Evolutionary conservation across 208 protist species (phyloP), one percentile per base, ranked within the genome.

Genomic region (Borovskyia barvae): DNA sequence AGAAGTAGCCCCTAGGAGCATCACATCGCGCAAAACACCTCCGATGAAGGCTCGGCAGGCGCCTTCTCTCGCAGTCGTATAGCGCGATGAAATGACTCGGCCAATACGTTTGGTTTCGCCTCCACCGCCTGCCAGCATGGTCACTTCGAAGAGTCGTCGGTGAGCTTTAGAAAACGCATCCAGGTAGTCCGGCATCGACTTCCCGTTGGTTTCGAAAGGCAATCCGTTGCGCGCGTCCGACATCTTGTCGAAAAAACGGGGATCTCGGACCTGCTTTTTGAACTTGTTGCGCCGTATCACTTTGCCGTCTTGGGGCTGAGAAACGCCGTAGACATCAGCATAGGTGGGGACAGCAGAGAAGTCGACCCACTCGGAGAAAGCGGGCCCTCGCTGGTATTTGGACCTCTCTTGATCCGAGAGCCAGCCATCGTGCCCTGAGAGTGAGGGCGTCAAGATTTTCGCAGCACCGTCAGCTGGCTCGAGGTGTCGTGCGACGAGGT

Each of bases 201-300:
- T 67, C 0, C 87, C 87, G 28, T 85, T 59, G 1, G 84, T 85
- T 26, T 74, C 58, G 20, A 94, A 74, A 0, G 88, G 88, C 19
- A 94, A 67, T 12, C 88, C 88, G 46, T 90, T 81, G 6, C 88
- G 75, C 33, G 82, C 76, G 51, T 94, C 85, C 2, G 82, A 89
- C 29, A 75, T 47, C 15, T 65, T 81, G 66, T 94, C 85, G 48
- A 84, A 92, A 45, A 94, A 94, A 22, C 80, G 71, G 0, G 82
- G 84, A 47, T 94, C 88, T 8, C 82, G 77, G 24, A 89, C 77
- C n/a, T 68, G 12, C 22, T 80, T 68, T 35, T 77, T 82, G 52
- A 90, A 89, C 45, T 84, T 80, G n/a, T 51, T 28, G 36, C 79
- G 72, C 1, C 62, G 42, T 11, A 94, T 70, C 3, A 72, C 43